Conservation (phyloP, 2,329 filamentous ascomycete genomes). For the Tolypocladium sp. region DNA sequence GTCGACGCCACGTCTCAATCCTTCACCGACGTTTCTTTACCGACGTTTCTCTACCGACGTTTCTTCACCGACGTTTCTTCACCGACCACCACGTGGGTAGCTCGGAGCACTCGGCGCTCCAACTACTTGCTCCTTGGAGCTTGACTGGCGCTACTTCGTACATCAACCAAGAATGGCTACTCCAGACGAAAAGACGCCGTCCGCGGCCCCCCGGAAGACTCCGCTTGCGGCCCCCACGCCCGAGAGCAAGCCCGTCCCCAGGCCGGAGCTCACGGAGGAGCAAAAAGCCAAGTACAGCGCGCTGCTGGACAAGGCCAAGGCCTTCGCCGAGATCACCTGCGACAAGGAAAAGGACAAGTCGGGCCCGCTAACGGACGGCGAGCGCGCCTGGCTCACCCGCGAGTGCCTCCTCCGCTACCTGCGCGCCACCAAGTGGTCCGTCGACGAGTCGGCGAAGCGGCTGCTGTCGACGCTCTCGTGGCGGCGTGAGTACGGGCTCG, state of each 20-base stretch:
- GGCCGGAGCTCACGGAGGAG: slow-evolving; percentile 58
- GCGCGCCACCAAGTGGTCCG: slow-evolving; percentile 84
- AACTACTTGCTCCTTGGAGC: neutral
- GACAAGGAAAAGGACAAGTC: slow-evolving; percentile 48
- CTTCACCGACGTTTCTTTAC: neutral
- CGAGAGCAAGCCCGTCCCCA: slow-evolving; percentile 45
- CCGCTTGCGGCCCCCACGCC: slow-evolving; percentile 51
- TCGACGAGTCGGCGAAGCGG: slow-evolving; percentile 67
- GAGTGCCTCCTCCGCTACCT: slow-evolving; percentile 92
- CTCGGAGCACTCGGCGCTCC: neutral
- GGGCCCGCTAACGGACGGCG: slow-evolving; percentile 63
- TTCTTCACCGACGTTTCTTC: neutral
- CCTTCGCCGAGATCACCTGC: slow-evolving; percentile 56
- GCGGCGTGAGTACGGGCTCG: slow-evolving; percentile 83
- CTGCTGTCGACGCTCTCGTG: slow-evolving; percentile 73
- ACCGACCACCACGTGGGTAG: neutral
- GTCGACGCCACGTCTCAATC: neutral
- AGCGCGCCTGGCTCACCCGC: slow-evolving; percentile 82
- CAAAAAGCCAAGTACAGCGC: slow-evolving; percentile 75
- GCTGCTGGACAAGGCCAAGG: slow-evolving; percentile 60
- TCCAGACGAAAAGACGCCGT: neutral
- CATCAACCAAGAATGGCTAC: neutral
- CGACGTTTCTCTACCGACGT: neutral
- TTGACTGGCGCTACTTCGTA: neutral
- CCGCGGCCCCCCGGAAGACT: slow-evolving; percentile 27